phyloP scores from a whole-genome alignment of 306 rosid species.

The Sechiopsis laciniata region DNA sequence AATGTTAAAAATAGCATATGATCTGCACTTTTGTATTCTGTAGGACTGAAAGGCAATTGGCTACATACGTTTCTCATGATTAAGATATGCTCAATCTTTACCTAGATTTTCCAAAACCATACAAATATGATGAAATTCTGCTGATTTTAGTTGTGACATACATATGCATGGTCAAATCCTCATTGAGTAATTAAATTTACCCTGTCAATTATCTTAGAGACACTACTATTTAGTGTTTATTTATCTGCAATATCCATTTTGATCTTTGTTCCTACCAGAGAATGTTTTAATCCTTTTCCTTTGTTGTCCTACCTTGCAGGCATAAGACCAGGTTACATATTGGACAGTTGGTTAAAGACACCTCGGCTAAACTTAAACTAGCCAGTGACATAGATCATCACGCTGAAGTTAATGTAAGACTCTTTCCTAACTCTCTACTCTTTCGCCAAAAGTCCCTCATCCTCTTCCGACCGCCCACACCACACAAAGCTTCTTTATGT shows the following conservation, averaged over 20 bases:
- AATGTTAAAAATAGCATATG: background rate
- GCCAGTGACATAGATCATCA: constrained; percentile 89
- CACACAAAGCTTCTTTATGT: background rate
- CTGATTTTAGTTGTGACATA: background rate
- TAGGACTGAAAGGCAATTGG: background rate
- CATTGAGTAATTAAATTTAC: background rate
- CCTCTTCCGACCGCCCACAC: no score
- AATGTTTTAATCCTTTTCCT: background rate
- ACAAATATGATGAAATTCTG: background rate
- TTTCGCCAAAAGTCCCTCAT: background rate
- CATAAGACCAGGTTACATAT: constrained; percentile 85
- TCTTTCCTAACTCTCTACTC: background rate
- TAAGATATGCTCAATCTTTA: background rate
- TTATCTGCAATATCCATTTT: background rate
- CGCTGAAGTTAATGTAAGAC: constrained; percentile 61
- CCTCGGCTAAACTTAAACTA: constrained; percentile 83
- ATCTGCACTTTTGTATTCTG: background rate
- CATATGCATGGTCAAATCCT: background rate
- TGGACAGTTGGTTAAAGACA: constrained; percentile 92
- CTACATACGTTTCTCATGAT: background rate
- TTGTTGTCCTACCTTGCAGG: constrained; percentile 40
- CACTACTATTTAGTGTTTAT: background rate
- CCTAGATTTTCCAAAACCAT: background rate
- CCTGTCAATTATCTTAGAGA: background rate
- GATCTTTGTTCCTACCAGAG: background rate